phyloP scores from a whole-genome alignment of 306 rosid genomes.

The Casuarina glauca region DNA sequence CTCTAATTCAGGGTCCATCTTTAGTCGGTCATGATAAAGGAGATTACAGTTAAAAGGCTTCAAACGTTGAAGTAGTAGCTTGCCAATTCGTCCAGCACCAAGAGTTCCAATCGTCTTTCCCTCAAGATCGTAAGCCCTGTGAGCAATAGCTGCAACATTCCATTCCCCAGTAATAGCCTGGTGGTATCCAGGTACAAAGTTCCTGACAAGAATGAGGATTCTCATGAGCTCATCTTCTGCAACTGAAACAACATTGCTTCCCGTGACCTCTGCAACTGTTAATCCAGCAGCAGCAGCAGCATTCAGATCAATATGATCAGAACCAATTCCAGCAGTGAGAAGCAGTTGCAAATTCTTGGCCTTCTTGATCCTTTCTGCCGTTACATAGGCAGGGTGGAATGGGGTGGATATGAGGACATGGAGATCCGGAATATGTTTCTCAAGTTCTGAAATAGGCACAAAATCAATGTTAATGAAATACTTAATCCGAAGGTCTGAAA shows the following conservation, averaged over 20 bases:
- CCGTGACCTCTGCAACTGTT: constrained; percentile 96
- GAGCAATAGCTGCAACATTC: constrained; percentile 92
- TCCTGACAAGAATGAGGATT: constrained; percentile 81
- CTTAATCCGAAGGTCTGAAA: not conserved
- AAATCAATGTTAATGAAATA: not conserved
- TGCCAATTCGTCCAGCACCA: constrained; percentile 90
- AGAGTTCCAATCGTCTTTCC: constrained; percentile 89
- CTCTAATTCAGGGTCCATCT: constrained; percentile 75
- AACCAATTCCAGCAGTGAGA: constrained; percentile 93
- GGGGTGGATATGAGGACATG: constrained; percentile 93
- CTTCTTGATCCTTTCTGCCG: constrained; percentile 85
- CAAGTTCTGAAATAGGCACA: constrained; percentile 58
- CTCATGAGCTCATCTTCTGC: constrained; percentile 98
- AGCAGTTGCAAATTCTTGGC: constrained; percentile 86
- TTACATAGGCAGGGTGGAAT: constrained; percentile 96
- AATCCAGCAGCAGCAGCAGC: constrained; percentile 96
- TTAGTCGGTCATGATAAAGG: constrained; percentile 80
- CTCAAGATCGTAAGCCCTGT: constrained; percentile 94
- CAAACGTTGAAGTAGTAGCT: constrained; percentile 84
- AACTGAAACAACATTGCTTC: constrained; percentile 88
- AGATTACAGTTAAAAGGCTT: constrained; percentile 87
- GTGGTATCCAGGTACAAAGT: constrained; percentile 80
- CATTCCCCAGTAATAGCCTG: constrained; percentile 80
- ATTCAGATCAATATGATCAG: constrained; percentile 85
- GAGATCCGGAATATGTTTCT: constrained; percentile 80